Percentiles rank a stretch among this genome's conserved stretches.
Evolutionary conservation across 345 rosid genomes (phyloP).

Genomic region (Combretum micranthum): DNA sequence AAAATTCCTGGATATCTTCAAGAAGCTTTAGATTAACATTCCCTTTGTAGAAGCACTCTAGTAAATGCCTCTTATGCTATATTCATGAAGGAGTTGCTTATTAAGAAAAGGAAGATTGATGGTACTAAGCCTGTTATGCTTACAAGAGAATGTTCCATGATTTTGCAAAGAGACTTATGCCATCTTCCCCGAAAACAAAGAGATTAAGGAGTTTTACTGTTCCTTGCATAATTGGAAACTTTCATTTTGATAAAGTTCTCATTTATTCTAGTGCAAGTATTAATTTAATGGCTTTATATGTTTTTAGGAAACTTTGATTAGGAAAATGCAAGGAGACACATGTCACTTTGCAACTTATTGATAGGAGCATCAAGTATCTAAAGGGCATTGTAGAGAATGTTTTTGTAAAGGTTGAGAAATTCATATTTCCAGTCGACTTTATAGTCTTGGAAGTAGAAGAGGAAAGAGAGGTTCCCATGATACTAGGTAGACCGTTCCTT

Average conservation of each 20-base stretch:
- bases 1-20: neutral
- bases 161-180: neutral
- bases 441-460: too few species aligned
- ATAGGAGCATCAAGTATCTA: neutral
- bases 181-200: neutral
- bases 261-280: neutral
- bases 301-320: neutral
- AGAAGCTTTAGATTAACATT: neutral
- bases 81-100: neutral
- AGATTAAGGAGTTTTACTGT: neutral
- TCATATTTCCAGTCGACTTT: too few species aligned
- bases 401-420: too few species aligned
- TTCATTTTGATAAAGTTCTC: neutral
- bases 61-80: neutral
- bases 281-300: neutral
- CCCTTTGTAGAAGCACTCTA: neutral
- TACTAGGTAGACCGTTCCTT: too few species aligned
- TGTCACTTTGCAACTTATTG: neutral
- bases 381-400: too few species aligned
- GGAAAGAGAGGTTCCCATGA: too few species aligned
- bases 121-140: neutral
- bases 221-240: neutral
- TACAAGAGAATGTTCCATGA: neutral
- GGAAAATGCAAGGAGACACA: neutral
- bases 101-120: neutral